A percentile compares a stretch with the other conserved stretches of the same genome.
Evolutionary conservation across 75 land plant species (phyloP).

Genomic region (Pseudotsuga menziesii): DNA sequence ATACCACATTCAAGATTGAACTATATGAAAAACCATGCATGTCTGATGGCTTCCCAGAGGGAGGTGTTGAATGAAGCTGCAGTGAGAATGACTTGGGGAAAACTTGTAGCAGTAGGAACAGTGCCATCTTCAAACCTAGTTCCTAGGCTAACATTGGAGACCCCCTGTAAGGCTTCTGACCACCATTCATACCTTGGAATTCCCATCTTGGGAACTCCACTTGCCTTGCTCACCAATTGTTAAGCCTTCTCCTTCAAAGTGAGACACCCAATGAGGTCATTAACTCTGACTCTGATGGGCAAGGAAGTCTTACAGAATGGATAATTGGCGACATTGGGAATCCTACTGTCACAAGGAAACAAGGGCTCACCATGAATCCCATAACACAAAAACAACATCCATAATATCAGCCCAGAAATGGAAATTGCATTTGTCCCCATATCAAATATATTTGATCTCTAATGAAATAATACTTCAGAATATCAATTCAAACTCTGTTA

Average conservation of each 20-base stretch:
- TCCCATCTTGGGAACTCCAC: conserved; percentile 66
- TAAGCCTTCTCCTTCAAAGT: conserved; percentile 66
- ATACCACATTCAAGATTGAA: background rate
- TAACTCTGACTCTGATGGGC: conserved; percentile 37
- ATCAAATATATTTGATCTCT: background rate
- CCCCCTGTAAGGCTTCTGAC: conserved; percentile 93
- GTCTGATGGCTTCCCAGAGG: conserved; percentile 74
- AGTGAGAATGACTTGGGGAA: conserved; percentile 83
- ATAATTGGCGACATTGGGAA: conserved; percentile 4
- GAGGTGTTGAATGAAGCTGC: conserved; percentile 88
- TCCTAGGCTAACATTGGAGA: conserved; percentile 63
- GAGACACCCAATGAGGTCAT: conserved; percentile 53
- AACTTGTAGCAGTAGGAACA: conserved; percentile 78
- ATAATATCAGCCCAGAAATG: background rate
- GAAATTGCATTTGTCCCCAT: background rate
- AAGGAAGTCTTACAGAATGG: conserved; percentile 47
- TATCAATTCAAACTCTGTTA: background rate
- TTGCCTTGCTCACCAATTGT: conserved; percentile 57
- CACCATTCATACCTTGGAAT: conserved; percentile 82
- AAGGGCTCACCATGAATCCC: conserved; percentile 14
- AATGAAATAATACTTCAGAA: background rate
- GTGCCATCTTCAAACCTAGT: conserved; percentile 37
- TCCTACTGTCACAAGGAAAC: conserved; percentile 43
- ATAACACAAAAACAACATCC: background rate
- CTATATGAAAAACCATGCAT: no score